Base-by-base conservation (phyloP, 176 grass and related monocot species). In the Hsuehochloa calcarea region DNA sequence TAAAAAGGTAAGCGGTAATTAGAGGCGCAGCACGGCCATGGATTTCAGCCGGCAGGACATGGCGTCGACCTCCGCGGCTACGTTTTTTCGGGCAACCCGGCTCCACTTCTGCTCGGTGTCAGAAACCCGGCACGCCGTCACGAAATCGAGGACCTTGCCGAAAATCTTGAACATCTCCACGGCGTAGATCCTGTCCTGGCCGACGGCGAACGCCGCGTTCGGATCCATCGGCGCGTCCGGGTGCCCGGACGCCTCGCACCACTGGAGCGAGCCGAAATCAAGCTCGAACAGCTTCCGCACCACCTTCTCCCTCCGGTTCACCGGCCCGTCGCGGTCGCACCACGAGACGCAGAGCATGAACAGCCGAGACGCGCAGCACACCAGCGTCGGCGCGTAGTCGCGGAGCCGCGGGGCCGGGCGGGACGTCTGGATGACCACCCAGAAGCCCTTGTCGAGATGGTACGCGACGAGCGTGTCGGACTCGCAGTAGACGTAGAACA, bases 111-210 rank as follows among this genome's bases (percentile, higher is more conserved):
- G 80, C 34, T 84, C 91, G 25, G 58, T 46, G 13, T 79, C 77
- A 0, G 87, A 92, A 38, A 94, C 65, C 19, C 47, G 87, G 75
- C 93, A 95, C 25, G 85, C 85, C 13, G 96, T 98, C 7, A 93
- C 84, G 47, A 98, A 98, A 68, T 93, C 89, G 0, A 98, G 89
- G 7, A 98, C 96, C 85, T 98, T 92, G 72, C 96, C 93, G 70
- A 98, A 98, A 44, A 98, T 87, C 80, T 89, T 92, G 88, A 98
- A 98, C 96, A 98, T 98, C 85, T 98, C 96, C 19, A 98, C 72
- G 6, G 90, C 80, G 59, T 93, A 98, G 51, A 98, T 87, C 19
- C 41, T 85, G 83, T 82, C 88, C 13, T 58, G 16, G 16, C 89
- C 83, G 25, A 77, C 85, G 43, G 85, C 80, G 62, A 95, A 93